Evolutionary conservation across 306 rosid species (phyloP).

Genomic region (Castanea sativa): DNA sequence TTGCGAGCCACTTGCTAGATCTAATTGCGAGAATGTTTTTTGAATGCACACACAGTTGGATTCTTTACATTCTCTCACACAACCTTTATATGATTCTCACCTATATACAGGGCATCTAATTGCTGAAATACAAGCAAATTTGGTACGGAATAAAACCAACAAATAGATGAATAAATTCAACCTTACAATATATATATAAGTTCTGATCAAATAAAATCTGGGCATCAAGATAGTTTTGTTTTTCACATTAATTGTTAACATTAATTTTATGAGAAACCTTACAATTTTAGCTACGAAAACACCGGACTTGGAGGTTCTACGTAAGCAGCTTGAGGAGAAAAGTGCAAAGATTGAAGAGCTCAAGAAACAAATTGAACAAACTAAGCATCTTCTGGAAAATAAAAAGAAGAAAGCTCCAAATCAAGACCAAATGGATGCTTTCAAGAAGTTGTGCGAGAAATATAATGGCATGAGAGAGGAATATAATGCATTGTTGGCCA

Average conservation of each 20-base stretch:
- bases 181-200: neutral
- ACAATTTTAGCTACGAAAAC: slow-evolving; percentile 3
- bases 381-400: slow-evolving; percentile 42
- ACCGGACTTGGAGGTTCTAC: slow-evolving; percentile 37
- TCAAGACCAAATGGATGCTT: slow-evolving; percentile 33
- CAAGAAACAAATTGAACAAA: slow-evolving; percentile 37
- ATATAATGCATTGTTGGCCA: slow-evolving; percentile 38
- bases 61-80: no score
- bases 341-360: slow-evolving; percentile 40
- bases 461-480: slow-evolving; percentile 44
- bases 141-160: no score
- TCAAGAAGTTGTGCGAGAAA: slow-evolving; percentile 33
- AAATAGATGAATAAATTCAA: no score
- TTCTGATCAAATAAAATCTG: neutral
- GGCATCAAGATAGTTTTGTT: neutral
- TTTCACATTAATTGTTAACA: neutral
- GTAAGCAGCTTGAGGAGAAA: slow-evolving; percentile 43
- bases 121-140: no score
- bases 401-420: slow-evolving; percentile 14
- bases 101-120: no score
- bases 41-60: no score
- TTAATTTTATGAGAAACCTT: neutral
- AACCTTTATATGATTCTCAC: no score
- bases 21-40: no score
- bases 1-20: no score